Percentiles rank a stretch among this genome's conserved stretches.
phyloP scores from a whole-genome alignment of 352 stramenopile species.

The Phytophthora gonapodyides region DNA sequence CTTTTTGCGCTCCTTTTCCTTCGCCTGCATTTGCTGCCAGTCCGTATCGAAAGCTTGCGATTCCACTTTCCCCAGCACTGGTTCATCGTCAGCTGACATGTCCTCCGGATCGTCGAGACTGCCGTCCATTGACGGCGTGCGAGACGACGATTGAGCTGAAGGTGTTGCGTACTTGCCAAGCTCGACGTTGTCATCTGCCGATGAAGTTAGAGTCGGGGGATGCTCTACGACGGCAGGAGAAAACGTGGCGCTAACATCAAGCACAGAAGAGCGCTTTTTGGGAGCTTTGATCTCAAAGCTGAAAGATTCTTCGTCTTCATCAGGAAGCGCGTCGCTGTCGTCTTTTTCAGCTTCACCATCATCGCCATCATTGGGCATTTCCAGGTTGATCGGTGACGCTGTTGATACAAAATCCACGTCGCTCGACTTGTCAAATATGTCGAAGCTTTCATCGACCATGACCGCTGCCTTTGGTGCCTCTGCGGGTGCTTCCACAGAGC shows the following conservation, averaged over 20 bases:
- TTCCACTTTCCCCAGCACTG: slow-evolving; percentile 26
- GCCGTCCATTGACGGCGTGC: slow-evolving; percentile 26
- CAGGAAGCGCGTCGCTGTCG: slow-evolving; percentile 7
- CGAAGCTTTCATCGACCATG: slow-evolving; percentile 17
- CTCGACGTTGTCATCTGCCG: slow-evolving; percentile 26
- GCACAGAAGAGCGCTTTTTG: slow-evolving; percentile 22
- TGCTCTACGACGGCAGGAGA: not conserved
- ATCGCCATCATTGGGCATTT: slow-evolving; percentile 9
- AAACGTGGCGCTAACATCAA: slow-evolving; percentile 1
- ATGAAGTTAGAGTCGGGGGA: slow-evolving; percentile 15
- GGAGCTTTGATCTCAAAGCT: slow-evolving; percentile 61
- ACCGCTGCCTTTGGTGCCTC: not conserved
- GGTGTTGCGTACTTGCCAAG: slow-evolving; percentile 35
- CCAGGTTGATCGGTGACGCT: slow-evolving; percentile 1
- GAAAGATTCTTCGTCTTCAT: slow-evolving; percentile 30
- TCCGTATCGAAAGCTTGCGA: slow-evolving; percentile 50
- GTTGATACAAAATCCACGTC: slow-evolving; percentile 38
- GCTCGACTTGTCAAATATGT: slow-evolving; percentile 42
- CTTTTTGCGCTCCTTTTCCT: slow-evolving; percentile 77
- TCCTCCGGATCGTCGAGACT: slow-evolving; percentile 28
- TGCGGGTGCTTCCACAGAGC: not conserved
- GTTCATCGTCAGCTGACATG: slow-evolving; percentile 8
- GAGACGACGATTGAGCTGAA: slow-evolving; percentile 8
- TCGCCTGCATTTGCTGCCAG: slow-evolving; percentile 74
- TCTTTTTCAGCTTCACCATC: slow-evolving; percentile 16